These are phyloP conservation scores for Penicillium soppii DNA, from an alignment of 495 filamentous ascomycete genomes.

Conservation along the genomic window DNA sequence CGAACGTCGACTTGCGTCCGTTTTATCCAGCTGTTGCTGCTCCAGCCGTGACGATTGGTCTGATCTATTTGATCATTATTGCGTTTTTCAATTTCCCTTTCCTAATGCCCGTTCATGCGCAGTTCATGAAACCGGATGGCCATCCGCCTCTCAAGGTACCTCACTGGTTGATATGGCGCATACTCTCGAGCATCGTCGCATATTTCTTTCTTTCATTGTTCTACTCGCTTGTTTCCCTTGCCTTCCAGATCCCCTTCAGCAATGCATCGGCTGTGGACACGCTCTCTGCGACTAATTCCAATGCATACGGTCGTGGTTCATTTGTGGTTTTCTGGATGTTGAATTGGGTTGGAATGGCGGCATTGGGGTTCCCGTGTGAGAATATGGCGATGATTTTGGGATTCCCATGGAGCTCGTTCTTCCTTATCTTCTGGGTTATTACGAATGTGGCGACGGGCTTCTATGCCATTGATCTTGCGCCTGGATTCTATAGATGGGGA, in stretches of 20 bases:
- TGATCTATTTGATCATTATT: slow-evolving; percentile 74
- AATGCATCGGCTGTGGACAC: slow-evolving; percentile 44
- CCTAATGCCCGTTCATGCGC: slow-evolving; percentile 65
- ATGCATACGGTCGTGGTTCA: slow-evolving; percentile 58
- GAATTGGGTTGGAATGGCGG: slow-evolving; percentile 69
- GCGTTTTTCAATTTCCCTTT: slow-evolving; percentile 72
- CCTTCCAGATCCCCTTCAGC: slow-evolving; percentile 64
- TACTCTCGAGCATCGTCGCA: slow-evolving; percentile 55
- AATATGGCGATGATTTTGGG: slow-evolving; percentile 72
- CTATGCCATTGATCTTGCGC: slow-evolving; percentile 59
- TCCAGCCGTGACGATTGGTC: slow-evolving; percentile 62
- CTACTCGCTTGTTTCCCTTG: slow-evolving; percentile 65
- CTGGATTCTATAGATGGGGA: slow-evolving; percentile 64
- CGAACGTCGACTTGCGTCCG: slow-evolving; percentile 59
- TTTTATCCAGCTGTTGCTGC: slow-evolving; percentile 56
- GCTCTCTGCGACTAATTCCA: slow-evolving; percentile 44
- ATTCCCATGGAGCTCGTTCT: slow-evolving; percentile 64
- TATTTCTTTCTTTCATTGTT: slow-evolving; percentile 68
- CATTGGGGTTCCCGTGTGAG: slow-evolving; percentile 67
- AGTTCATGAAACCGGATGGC: slow-evolving; percentile 48
- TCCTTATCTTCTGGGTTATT: slow-evolving; percentile 77
- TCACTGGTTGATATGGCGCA: slow-evolving; percentile 63
- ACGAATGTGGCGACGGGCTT: slow-evolving; percentile 67
- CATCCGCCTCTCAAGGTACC: slow-evolving; percentile 60
- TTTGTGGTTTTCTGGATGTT: slow-evolving; percentile 76